Base-by-base conservation (phyloP, 306 rosid genomes). In the Lathyrus tuberosus region DNA sequence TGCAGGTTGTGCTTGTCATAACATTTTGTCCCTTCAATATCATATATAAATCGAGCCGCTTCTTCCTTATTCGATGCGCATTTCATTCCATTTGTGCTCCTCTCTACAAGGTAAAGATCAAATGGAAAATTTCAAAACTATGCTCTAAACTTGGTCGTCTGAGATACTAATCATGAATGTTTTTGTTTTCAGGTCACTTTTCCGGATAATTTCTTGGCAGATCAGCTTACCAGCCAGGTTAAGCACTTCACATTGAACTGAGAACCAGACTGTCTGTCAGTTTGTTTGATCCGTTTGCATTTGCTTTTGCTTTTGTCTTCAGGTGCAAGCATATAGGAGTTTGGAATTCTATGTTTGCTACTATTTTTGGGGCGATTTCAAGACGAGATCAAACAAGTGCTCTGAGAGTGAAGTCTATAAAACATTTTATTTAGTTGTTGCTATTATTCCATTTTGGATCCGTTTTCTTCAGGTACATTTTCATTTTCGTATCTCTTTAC, bases 151-250 rank as follows among this genome's bases (percentile, higher is more conserved):
- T 16, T 67, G 5, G 10, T 8, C 3, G 9, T 20, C 26, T 24
- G 26, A 61, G 61, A 48, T 62, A 9, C 33, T 33, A 22, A 48
- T 73, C 3, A 37, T 72, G 40, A 56, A 41, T 64, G 5, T 53
- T 77, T 38, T 60, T 15, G 17, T 67, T 24, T 80, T 61, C 67
- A 91, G 96, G 84, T 76, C 49, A 73, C 78, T 37, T 75, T 91
- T 8, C 82, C 81, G 42, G 97, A 88, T 30, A 84, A 85, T 78
- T 84, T 91, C 83, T 77, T 88, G 76, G 96, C 96, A 28, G 93
- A 91, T 79, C 96, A 91, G 76, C 88, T 91, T 42, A 91, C 96
- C 6, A 91, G 96, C 78, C 87, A 89, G 96, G 97, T 88, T 43
- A 20, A 10, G 2, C n/a, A 65, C 2, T 44, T 41, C 5, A 66